Evolutionary conservation across 148 eudicot genomes (phyloP), one percentile per base, ranked within the genome.

Genomic region (Mesembryanthemum crystallinum): DNA sequence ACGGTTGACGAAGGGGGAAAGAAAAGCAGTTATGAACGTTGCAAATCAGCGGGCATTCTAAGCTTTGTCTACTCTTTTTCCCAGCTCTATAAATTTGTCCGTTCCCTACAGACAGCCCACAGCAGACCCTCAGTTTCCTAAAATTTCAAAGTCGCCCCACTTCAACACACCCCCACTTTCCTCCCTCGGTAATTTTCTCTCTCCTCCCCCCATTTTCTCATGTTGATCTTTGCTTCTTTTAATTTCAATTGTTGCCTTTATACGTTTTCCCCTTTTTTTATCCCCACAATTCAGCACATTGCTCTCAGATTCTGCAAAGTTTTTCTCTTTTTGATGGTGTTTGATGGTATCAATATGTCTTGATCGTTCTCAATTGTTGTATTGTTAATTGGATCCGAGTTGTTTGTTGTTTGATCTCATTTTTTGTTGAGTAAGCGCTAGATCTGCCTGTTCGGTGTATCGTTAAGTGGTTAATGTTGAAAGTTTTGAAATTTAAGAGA

Each of bases 171-270:
- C n/a, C 6, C n/a, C 27, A 7, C 12, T 7, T 21, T 54, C 5
- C 18, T 54, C 18, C 27, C 27, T 57, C 61, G 61, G 61, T 57
- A 57, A 57, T 57, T 57, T 57, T 57, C 61, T 57, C 61, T 57
- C 61, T 57, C 12, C 61, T 57, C 49, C 61, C 24, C 61, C 61
- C 61, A n/a, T 18, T 57, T 57, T 23, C 61, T n/a, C 59, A 54
- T 54, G n/a, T 17, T 20, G 21, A 52, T 52, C 57, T 52, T 52
- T 52, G 57, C n/a, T 52, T 20, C n/a, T 18, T 17, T 47, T 52
- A 52, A 52, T 18, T 15, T 17, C n/a, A 9, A 8, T 14, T 10
- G 1, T 45, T 45, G 1, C 8, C 15, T 45, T 14, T 45, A 2
- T 20, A 18, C n/a, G 5, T 23, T 45, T 45, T n/a, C n/a, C n/a